Evolutionary conservation across 768 basidiomycete genomes (phyloP), one percentile per base, ranked within the genome.

Genomic region (Sarcomyxa edulis): DNA sequence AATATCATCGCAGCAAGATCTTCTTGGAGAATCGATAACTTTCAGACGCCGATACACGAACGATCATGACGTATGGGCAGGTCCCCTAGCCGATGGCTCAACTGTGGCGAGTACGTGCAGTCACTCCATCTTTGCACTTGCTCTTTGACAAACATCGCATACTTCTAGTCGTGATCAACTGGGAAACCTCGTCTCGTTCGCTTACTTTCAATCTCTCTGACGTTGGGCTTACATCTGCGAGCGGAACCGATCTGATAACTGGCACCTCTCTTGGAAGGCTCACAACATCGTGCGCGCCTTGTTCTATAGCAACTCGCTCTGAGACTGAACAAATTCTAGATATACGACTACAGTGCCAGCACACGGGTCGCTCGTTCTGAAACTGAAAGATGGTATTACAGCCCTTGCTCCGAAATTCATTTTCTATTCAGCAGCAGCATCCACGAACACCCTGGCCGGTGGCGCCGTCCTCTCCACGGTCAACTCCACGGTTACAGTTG

Each of bases 21-120:
- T 59, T 31, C 51, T 71, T 14, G 71, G 69, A 19, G 64, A 57
- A 50, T 68, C 69, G 11, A 66, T 71, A 24, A 48, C 40, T 19
- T 71, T 71, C 54, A 67, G 55, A 47, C 65, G 70, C 31, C 65
- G 71, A 31, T 72, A 72, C 45, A 66, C 68, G 1, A 68, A 70
- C 45, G 71, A 72, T 42, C 59, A 66, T 38, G 71, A 73, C 45
- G 64, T 71, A 9, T 73, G 69, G 69, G 55, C 66, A 28, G 69
- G 71, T 3, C 67, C 68, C n/a, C 43, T 73, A 18, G 55, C 66
- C 18, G 69, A 71, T 51, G 69, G 68, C 19, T 71, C 69, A 4
- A 71, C 61, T 18, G 66, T 67, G 37, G 71, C 63, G 39, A 54
- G 71, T 69, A 43, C 27, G 61, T 50, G 4, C 28, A 25, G n/a